Percentiles rank a stretch among this genome's conserved stretches.
These are phyloP conservation scores for Rhodotorula glutinis DNA, from an alignment of 1,284 basidiomycete genomes.

Conservation along the genomic window DNA sequence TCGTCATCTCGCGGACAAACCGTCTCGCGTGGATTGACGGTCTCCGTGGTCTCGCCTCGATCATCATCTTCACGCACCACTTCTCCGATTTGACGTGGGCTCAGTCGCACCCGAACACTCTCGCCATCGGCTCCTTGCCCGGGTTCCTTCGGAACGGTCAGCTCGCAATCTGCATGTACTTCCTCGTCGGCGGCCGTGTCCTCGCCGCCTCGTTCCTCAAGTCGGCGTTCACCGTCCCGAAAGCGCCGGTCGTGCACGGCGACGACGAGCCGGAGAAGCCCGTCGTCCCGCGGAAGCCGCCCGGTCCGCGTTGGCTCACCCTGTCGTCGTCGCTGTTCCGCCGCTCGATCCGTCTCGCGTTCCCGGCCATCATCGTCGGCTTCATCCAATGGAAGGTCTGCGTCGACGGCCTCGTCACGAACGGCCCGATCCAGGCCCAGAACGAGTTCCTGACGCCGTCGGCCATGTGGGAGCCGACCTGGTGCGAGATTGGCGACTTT, in stretches of 20 bases:
- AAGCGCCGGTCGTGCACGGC: conserved; percentile 47
- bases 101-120: conserved; percentile 45
- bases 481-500: conserved; percentile 49
- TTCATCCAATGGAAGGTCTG: conserved; percentile 49
- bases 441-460: conserved; percentile 45
- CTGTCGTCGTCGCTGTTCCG: conserved; percentile 49
- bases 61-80: conserved; percentile 51
- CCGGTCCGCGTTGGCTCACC: conserved; percentile 46
- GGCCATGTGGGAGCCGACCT: conserved; percentile 48
- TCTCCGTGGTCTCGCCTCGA: conserved; percentile 49
- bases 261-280: conserved; percentile 46
- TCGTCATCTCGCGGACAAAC: conserved; percentile 45
- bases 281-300: conserved; percentile 39
- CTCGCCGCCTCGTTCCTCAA: conserved; percentile 49
- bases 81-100: conserved; percentile 50
- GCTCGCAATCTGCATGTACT: conserved; percentile 48
- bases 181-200: conserved; percentile 50
- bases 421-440: conserved; percentile 42
- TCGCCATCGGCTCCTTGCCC: conserved; percentile 46
- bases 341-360: conserved; percentile 49
- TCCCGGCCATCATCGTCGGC: conserved; percentile 48
- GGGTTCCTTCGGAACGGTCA: conserved; percentile 47
- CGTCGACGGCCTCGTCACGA: conserved; percentile 45
- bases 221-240: conserved; percentile 45
- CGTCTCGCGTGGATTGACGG: conserved; percentile 51